These are phyloP conservation scores for Xylariaceae sp. DNA, from an alignment of 2,329 filamentous ascomycete genomes.

Conservation along the genomic window DNA sequence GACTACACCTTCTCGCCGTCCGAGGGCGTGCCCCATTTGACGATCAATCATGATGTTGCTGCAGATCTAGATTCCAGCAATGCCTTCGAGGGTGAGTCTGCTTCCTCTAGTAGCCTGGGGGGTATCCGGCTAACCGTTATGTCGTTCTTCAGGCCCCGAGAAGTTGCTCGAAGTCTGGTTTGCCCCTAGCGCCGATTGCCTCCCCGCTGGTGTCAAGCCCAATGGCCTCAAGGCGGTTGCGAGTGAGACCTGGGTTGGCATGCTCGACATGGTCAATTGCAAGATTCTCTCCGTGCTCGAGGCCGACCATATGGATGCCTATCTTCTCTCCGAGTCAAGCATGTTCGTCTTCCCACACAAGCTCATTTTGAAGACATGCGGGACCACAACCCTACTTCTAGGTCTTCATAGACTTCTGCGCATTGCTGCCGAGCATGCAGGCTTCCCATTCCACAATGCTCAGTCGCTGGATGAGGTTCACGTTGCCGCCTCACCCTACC, in stretches of 20 bases:
- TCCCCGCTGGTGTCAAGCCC: slow-evolving; percentile 66
- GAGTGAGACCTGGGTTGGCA: slow-evolving; percentile 83
- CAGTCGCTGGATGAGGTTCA: slow-evolving; percentile 61
- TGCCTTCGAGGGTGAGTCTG: slow-evolving; percentile 77
- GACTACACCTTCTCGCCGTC: slow-evolving; percentile 81
- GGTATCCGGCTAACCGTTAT: slow-evolving; percentile 5
- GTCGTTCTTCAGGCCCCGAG: slow-evolving; percentile 65
- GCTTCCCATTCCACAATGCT: slow-evolving; percentile 79
- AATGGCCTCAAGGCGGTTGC: slow-evolving; percentile 82
- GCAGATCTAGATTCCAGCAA: slow-evolving; percentile 90
- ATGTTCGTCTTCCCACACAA: slow-evolving; percentile 99
- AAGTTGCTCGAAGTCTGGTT: slow-evolving; percentile 99
- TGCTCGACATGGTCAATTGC: slow-evolving; percentile 98
- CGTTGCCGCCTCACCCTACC: slow-evolving; percentile 81
- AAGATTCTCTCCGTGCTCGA: slow-evolving; percentile 93
- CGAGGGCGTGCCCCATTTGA: slow-evolving; percentile 80
- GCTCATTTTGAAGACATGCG: slow-evolving; percentile 96
- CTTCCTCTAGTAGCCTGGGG: too few relatives aligned
- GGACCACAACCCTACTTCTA: slow-evolving; percentile 87
- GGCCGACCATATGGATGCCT: slow-evolving; percentile 92
- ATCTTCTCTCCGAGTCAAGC: slow-evolving; percentile 96
- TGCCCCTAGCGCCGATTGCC: slow-evolving; percentile 67
- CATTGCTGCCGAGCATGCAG: slow-evolving; percentile 80
- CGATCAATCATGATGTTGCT: slow-evolving; percentile 93
- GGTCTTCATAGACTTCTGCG: slow-evolving; percentile 88